Conservation (phyloP, 139 green algal genomes). For the Haematococcus sp. region DNA sequence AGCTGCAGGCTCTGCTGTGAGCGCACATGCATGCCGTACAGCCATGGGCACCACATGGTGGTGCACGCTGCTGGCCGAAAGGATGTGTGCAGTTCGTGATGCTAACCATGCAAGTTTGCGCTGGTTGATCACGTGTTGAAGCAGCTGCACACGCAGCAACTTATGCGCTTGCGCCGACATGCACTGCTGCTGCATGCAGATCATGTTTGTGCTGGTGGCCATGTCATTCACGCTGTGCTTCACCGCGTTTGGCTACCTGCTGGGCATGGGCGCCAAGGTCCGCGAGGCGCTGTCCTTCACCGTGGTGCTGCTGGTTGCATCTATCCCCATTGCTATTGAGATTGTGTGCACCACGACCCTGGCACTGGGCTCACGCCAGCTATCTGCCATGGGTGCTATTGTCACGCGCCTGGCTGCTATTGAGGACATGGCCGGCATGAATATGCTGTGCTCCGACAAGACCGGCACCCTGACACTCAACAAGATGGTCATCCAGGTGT, state of each 20-base stretch:
- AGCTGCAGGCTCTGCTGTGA: too few relatives aligned
- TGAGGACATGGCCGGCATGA: slow-evolving; percentile 90
- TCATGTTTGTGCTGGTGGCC: slow-evolving; percentile 71
- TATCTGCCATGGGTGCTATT: slow-evolving; percentile 66
- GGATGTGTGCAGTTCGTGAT: too few relatives aligned
- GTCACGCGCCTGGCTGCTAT: slow-evolving; percentile 81
- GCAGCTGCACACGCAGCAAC: too few relatives aligned
- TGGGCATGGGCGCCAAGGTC: slow-evolving; percentile 44
- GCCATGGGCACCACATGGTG: too few relatives aligned
- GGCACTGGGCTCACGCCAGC: slow-evolving; percentile 71
- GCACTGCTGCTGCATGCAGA: slow-evolving; percentile 50
- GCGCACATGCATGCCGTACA: too few relatives aligned
- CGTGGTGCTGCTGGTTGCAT: slow-evolving; percentile 79
- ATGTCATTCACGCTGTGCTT: slow-evolving; percentile 67
- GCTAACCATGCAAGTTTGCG: too few relatives aligned
- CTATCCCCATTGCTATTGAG: slow-evolving; percentile 73
- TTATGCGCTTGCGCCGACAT: too few relatives aligned
- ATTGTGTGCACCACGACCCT: slow-evolving; percentile 84
- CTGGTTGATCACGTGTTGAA: too few relatives aligned
- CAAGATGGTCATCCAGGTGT: slow-evolving; percentile 76
- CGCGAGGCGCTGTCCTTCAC: slow-evolving; percentile 66
- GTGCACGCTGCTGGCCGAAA: too few relatives aligned
- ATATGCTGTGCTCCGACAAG: slow-evolving; percentile 90
- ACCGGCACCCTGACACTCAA: slow-evolving; percentile 89
- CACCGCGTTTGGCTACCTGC: slow-evolving; percentile 63